Evolutionary conservation across 768 basidiomycete species (phyloP).

Genomic region (Hericium alpestre): DNA sequence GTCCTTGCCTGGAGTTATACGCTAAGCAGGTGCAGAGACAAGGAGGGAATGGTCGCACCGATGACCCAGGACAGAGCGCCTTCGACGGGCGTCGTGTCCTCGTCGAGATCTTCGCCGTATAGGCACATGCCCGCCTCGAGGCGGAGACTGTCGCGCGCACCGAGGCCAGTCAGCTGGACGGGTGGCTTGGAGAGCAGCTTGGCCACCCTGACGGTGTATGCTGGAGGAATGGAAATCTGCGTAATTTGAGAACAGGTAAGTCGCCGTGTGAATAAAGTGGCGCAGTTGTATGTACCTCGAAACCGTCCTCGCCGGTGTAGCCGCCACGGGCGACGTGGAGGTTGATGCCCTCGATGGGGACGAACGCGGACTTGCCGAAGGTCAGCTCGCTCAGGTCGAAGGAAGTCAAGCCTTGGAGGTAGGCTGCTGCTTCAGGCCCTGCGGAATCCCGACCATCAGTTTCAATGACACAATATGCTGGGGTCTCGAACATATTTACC

Average conservation of each 20-base stretch:
- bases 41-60: constrained; percentile 34
- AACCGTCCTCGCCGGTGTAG: constrained; percentile 98
- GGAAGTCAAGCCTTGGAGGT: constrained; percentile 66
- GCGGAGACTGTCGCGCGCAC: constrained; percentile 86
- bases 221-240: constrained; percentile 83
- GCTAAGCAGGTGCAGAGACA: background rate
- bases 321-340: constrained; percentile 89
- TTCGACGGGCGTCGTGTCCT: constrained; percentile 78
- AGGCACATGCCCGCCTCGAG: constrained; percentile 96
- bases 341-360: constrained; percentile 67
- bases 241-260: background rate
- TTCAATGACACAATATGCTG: background rate
- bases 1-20: constrained; percentile 56
- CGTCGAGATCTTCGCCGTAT: constrained; percentile 90
- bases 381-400: constrained; percentile 65
- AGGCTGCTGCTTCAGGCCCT: constrained; percentile 78
- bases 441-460: background rate
- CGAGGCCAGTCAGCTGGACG: constrained; percentile 82
- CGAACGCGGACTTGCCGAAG: constrained; percentile 78
- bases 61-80: constrained; percentile 92
- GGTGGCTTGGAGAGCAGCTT: constrained; percentile 46
- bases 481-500: constrained; percentile 32
- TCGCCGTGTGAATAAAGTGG: background rate
- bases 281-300: constrained; percentile 50
- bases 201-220: constrained; percentile 62